Conservation (phyloP, 345 rosid genomes). For the Carallia pectinifolia region DNA sequence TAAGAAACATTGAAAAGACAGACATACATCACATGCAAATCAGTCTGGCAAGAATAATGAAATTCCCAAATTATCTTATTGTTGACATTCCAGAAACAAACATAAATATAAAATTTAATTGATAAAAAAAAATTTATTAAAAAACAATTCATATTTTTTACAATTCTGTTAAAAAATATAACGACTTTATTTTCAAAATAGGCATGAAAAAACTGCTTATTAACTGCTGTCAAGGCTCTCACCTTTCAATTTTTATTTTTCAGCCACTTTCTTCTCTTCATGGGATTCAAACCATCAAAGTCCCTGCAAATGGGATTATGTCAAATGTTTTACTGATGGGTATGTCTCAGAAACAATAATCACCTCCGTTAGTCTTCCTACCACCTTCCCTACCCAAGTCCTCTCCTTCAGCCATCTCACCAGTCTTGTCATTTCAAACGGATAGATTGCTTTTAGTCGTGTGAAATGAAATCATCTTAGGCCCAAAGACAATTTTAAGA, state of each 20-base stretch:
- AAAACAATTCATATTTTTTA: too few relatives aligned
- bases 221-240: slow-evolving; percentile 63
- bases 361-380: slow-evolving; percentile 35
- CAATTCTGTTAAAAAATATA: too few relatives aligned
- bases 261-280: slow-evolving; percentile 53
- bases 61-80: too few relatives aligned
- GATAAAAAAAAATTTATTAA: too few relatives aligned
- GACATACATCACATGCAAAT: too few relatives aligned
- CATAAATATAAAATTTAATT: too few relatives aligned
- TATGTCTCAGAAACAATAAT: slow-evolving; percentile 47
- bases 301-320: slow-evolving; percentile 64
- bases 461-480: background rate
- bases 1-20: slow-evolving; percentile 12
- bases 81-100: too few relatives aligned
- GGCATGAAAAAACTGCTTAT: too few relatives aligned
- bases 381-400: slow-evolving; percentile 50
- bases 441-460: background rate
- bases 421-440: slow-evolving; percentile 39
- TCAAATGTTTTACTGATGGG: slow-evolving; percentile 43
- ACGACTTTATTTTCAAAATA: too few relatives aligned
- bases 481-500: background rate
- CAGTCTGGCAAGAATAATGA: too few relatives aligned
- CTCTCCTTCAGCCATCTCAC: slow-evolving; percentile 44
- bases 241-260: slow-evolving; percentile 45
- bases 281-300: slow-evolving; percentile 52